Evolutionary conservation across 768 basidiomycete genomes (phyloP).

Genomic region (Heimioporus sp.): DNA sequence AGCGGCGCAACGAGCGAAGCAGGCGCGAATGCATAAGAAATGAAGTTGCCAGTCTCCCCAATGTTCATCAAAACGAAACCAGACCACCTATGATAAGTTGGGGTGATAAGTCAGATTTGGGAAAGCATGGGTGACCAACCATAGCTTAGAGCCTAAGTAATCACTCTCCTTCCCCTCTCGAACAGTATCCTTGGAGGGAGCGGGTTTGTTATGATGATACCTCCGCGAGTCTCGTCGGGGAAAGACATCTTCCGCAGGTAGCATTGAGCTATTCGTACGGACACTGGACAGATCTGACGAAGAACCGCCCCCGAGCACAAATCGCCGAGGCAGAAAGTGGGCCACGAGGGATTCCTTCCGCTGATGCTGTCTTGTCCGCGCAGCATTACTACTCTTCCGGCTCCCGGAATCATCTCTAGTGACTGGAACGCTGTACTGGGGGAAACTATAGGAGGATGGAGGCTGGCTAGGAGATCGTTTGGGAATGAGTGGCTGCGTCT

Average conservation of each 20-base stretch:
- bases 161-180: conserved; percentile 56
- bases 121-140: conserved; percentile 43
- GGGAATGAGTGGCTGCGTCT: conserved; percentile 30
- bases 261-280: conserved; percentile 1
- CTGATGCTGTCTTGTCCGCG: conserved; percentile 18
- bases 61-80: conserved; percentile 89
- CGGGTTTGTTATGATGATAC: conserved; percentile 3
- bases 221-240: conserved; percentile 19
- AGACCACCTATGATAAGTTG: conserved; percentile 62
- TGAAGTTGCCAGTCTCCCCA: conserved; percentile 90
- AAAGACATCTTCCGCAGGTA: conserved; percentile 42
- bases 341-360: conserved; percentile 34
- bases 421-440: conserved; percentile 1
- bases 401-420: conserved; percentile 27
- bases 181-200: conserved; percentile 18
- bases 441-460: conserved; percentile 18
- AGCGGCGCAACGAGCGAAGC: conserved; percentile 93
- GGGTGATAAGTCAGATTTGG: not conserved
- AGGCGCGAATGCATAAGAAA: conserved; percentile 86
- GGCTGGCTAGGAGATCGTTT: conserved; percentile 22
- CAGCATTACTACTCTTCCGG: conserved; percentile 21
- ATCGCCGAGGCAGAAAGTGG: conserved; percentile 34
- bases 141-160: conserved; percentile 83
- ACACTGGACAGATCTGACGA: conserved; percentile 1
- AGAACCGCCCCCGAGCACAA: conserved; percentile 7